Percentiles rank a stretch among this genome's conserved stretches.
Evolutionary conservation across 2,329 filamentous ascomycete species (phyloP).

Genomic region (Clonostachys rhizophaga): DNA sequence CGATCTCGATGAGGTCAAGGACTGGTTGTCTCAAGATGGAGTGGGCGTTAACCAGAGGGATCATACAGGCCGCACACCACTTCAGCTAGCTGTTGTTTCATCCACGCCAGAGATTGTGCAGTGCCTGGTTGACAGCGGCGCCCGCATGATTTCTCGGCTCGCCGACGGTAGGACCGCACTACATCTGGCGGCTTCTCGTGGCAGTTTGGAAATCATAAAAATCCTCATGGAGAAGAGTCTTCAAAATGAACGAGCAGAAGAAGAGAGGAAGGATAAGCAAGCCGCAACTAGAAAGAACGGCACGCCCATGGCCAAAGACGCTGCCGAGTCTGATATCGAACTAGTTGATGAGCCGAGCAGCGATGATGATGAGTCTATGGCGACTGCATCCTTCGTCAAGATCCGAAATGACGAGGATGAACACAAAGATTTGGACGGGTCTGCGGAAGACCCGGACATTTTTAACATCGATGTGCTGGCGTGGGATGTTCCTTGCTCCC

Average conservation of each 20-base stretch:
- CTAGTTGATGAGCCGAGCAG: conserved; percentile 24
- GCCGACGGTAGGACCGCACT: conserved; percentile 78
- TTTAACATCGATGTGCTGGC: conserved; percentile 75
- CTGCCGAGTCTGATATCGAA: conserved; percentile 2
- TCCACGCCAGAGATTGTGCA: conserved; percentile 69
- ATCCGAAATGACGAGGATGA: conserved; percentile 40
- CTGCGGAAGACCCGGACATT: conserved; percentile 67
- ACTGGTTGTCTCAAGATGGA: conserved; percentile 65
- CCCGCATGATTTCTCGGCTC: conserved; percentile 68
- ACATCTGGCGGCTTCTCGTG: conserved; percentile 76
- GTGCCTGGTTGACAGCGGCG: conserved; percentile 65
- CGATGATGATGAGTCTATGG: conserved; percentile 44
- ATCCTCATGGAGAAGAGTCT: conserved; percentile 70
- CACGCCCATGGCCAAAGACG: conserved; percentile 9
- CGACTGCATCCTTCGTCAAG: conserved; percentile 73
- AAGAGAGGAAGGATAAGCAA: conserved; percentile 48
- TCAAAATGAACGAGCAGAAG: conserved; percentile 65
- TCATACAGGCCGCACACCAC: conserved; percentile 71
- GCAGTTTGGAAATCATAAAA: conserved; percentile 65
- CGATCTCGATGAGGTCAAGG: conserved; percentile 64
- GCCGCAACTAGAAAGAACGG: conserved; percentile 12
- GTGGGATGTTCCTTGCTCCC: conserved; percentile 72
- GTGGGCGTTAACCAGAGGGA: conserved; percentile 71
- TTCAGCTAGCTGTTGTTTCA: conserved; percentile 69
- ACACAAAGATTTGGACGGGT: conserved; percentile 43